Percentiles rank a stretch among this genome's conserved stretches.
Evolutionary conservation across 1,284 basidiomycete genomes (phyloP).

Genomic region (Cutaneotrichosporon mucoides): DNA sequence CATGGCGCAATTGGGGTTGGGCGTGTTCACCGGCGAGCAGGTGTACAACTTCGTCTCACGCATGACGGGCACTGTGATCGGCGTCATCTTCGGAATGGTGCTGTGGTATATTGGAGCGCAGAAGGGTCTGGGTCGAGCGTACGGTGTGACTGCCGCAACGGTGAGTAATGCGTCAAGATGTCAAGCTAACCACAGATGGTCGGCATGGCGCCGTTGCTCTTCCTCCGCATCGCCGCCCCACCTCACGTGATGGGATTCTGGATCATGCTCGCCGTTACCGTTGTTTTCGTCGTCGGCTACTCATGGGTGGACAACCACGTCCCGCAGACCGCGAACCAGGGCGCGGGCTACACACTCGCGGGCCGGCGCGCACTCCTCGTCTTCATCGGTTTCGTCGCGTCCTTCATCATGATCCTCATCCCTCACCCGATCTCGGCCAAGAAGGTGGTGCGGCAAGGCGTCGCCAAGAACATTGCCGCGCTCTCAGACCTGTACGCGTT

Average conservation of each 20-base stretch:
- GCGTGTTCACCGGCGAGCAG: conserved; percentile 62
- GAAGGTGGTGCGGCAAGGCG: conserved; percentile 33
- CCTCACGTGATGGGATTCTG: conserved; percentile 46
- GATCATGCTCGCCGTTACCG: conserved; percentile 46
- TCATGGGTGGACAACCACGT: conserved; percentile 61
- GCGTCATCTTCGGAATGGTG: conserved; percentile 55
- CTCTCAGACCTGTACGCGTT: conserved; percentile 41
- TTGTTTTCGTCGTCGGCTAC: conserved; percentile 55
- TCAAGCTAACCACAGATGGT: conserved; percentile 44
- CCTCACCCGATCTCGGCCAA: conserved; percentile 43
- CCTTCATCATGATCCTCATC: conserved; percentile 43
- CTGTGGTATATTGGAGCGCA: conserved; percentile 57
- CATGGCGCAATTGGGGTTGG: conserved; percentile 63
- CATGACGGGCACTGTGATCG: conserved; percentile 53
- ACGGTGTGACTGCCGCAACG: conserved; percentile 57
- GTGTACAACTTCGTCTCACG: conserved; percentile 56
- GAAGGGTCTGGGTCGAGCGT: conserved; percentile 56
- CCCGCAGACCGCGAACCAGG: conserved; percentile 52
- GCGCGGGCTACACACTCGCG: conserved; percentile 56
- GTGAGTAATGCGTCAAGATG: conserved; percentile 43
- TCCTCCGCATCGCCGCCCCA: conserved; percentile 55
- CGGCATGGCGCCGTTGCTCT: conserved; percentile 57
- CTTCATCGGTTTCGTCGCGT: conserved; percentile 45
- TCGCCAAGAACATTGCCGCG: conserved; percentile 38
- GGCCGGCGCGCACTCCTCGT: conserved; percentile 54